Evolutionary conservation across 2,329 filamentous ascomycete species (phyloP).

Genomic region (Aspergillus jensenii): DNA sequence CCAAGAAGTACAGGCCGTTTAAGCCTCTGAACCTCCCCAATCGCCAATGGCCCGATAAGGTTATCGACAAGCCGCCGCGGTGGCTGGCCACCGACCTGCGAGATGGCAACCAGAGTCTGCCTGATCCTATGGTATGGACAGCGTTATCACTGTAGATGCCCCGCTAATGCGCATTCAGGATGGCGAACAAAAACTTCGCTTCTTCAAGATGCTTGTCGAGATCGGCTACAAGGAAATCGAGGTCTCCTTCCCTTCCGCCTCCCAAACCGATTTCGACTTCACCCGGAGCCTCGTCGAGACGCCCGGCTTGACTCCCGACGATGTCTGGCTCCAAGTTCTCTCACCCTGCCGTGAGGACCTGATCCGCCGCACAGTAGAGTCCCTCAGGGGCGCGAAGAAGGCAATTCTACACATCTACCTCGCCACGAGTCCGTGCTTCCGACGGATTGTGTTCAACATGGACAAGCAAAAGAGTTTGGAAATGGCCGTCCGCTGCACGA

Average conservation of each 20-base stretch:
- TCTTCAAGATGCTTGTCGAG: constrained; percentile 90
- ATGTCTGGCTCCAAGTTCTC: constrained; percentile 89
- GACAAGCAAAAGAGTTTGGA: constrained; percentile 77
- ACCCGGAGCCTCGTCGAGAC: constrained; percentile 83
- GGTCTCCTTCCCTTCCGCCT: constrained; percentile 91
- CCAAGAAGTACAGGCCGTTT: constrained; percentile 49
- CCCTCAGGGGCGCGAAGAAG: constrained; percentile 84
- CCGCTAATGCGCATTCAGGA: constrained; percentile 56
- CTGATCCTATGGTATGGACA: constrained; percentile 79
- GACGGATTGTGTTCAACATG: constrained; percentile 85
- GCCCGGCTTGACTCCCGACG: constrained; percentile 77
- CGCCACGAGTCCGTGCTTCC: constrained; percentile 94
- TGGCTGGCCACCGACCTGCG: constrained; percentile 88
- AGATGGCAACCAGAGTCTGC: constrained; percentile 91
- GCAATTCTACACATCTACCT: constrained; percentile 95
- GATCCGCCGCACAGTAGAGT: constrained; percentile 85
- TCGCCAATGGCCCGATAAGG: constrained; percentile 75
- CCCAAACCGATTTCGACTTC: constrained; percentile 95
- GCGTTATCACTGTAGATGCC: background rate
- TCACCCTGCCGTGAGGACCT: constrained; percentile 90
- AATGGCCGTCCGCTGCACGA: constrained; percentile 80
- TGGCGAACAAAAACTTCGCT: constrained; percentile 90
- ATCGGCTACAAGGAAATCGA: constrained; percentile 98
- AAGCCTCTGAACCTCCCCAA: constrained; percentile 51
- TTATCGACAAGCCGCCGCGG: constrained; percentile 78